Evolutionary conservation across 2,329 filamentous ascomycete species (phyloP).

Genomic region (Xylaria arbuscula): DNA sequence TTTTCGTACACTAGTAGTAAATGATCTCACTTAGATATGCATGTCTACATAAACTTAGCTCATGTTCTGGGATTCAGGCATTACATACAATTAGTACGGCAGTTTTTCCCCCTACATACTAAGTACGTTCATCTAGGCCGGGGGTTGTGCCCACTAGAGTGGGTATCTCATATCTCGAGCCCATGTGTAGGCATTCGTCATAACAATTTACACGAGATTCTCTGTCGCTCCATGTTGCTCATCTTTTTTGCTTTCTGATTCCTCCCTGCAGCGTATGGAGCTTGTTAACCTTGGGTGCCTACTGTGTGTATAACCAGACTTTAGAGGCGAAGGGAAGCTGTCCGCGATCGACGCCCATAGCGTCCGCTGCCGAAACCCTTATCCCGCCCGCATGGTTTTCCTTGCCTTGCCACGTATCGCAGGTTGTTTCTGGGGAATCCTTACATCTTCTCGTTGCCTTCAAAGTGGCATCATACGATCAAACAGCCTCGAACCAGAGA

Average conservation of each 20-base stretch:
- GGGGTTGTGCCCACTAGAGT: constrained; percentile 28
- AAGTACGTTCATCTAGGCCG: constrained; percentile 18
- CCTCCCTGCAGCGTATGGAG: constrained; percentile 17
- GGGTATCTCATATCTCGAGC: constrained; percentile 33
- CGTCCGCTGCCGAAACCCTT: constrained; percentile 2
- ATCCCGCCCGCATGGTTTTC: constrained; percentile 18
- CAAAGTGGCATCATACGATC: constrained; percentile 27
- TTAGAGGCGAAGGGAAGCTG: constrained; percentile 21
- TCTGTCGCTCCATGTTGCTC: constrained; percentile 11
- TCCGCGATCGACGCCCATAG: constrained; percentile 25
- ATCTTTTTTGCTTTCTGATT: constrained; percentile 17
- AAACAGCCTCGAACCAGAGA: constrained; percentile 9
- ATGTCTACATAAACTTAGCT: not conserved
- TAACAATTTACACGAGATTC: constrained; percentile 19
- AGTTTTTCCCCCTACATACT: constrained; percentile 1
- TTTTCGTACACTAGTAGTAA: not conserved
- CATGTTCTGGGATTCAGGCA: not conserved
- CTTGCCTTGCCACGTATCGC: constrained; percentile 13
- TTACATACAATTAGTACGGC: not conserved
- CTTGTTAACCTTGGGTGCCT: constrained; percentile 9
- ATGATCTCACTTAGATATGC: constrained; percentile 3
- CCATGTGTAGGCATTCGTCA: constrained; percentile 31
- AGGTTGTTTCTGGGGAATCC: constrained; percentile 39
- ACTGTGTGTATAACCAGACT: constrained; percentile 22
- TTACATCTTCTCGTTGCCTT: constrained; percentile 30